phyloP scores from a whole-genome alignment of 331 rosid genomes.

The Stylosanthes scabra region DNA sequence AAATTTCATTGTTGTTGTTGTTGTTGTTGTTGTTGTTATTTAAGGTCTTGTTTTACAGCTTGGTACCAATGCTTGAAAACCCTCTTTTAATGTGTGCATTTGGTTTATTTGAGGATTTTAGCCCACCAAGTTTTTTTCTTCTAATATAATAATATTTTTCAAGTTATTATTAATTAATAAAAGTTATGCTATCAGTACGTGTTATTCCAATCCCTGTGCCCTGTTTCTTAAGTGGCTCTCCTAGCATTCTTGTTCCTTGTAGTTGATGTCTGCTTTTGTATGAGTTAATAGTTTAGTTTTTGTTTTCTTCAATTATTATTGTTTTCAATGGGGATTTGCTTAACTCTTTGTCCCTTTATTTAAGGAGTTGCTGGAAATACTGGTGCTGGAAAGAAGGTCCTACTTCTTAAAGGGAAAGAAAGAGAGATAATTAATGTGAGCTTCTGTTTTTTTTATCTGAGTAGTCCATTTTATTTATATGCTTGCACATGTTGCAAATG shows the following conservation, averaged over 20 bases:
- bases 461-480: constrained; percentile 26
- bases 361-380: constrained; percentile 46
- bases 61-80: background rate
- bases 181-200: constrained; percentile 5
- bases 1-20: constrained; percentile 16
- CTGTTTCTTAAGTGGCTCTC: background rate
- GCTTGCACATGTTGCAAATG: constrained; percentile 27
- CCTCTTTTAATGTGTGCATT: background rate
- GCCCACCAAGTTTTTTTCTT: background rate
- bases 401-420: constrained; percentile 60
- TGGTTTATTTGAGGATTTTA: constrained; percentile 17
- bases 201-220: background rate
- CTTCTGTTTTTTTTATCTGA: constrained; percentile 31
- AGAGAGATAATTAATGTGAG: constrained; percentile 53
- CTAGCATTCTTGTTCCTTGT: background rate
- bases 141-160: background rate
- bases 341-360: constrained; percentile 30
- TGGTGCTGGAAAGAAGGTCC: constrained; percentile 55
- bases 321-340: background rate
- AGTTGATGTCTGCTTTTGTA: background rate
- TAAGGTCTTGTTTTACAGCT: background rate
- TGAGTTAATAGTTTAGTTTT: background rate
- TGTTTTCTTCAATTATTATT: background rate
- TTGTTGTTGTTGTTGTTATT: background rate
- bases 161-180: background rate